phyloP scores from a whole-genome alignment of 2,329 filamentous ascomycete species.

The Harringtonia aguacate region DNA sequence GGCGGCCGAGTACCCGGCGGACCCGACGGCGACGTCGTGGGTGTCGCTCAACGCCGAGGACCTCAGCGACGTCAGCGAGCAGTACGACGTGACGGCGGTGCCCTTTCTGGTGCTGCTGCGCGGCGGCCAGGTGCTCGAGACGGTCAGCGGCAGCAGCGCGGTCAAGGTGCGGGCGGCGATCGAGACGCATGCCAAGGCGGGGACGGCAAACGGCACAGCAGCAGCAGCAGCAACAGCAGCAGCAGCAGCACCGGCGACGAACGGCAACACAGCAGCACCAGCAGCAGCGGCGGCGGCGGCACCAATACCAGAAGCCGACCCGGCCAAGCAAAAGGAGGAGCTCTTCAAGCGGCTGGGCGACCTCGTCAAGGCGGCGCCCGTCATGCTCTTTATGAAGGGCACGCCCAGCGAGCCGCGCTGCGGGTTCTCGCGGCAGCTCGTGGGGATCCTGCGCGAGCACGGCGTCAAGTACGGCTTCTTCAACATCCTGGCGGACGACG shows the following conservation, averaged over 20 bases:
- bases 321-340: constrained; percentile 65
- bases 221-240: constrained; percentile 22
- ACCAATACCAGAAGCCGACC: constrained; percentile 29
- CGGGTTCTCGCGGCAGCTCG: constrained; percentile 87
- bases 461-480: constrained; percentile 97
- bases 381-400: constrained; percentile 99
- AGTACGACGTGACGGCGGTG: constrained; percentile 89
- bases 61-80: constrained; percentile 79
- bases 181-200: constrained; percentile 70
- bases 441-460: constrained; percentile 76
- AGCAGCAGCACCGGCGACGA: constrained; percentile 25
- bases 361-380: constrained; percentile 86
- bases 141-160: constrained; percentile 82
- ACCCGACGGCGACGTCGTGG: constrained; percentile 64
- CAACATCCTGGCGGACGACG: constrained; percentile 95
- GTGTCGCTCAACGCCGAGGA: constrained; percentile 91
- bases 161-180: constrained; percentile 76
- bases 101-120: constrained; percentile 82
- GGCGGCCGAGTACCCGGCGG: constrained; percentile 70
- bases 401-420: constrained; percentile 94
- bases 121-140: constrained; percentile 66
- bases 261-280: constrained; percentile 22
- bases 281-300: constrained; percentile 21
- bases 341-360: constrained; percentile 70
- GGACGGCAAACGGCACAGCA: constrained; percentile 19